Evolutionary conservation across 2,329 filamentous ascomycete species (phyloP), one percentile per base, ranked within the genome.

Genomic region (Stylonectria norvegica): DNA sequence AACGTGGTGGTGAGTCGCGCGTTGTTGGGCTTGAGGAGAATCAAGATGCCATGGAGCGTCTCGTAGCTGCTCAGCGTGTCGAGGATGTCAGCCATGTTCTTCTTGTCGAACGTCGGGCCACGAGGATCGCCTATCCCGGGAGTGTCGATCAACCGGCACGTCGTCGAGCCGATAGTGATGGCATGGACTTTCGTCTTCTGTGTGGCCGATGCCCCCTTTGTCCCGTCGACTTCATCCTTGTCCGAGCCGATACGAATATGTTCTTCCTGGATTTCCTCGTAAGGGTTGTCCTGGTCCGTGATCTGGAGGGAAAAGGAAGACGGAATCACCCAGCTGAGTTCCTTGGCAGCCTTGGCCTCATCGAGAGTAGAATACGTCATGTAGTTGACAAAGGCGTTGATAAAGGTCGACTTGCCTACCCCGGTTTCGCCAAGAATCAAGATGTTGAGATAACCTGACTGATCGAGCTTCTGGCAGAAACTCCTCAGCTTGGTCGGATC

Each of bases 321-420:
- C 0, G 52, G 53, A 10, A 56, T 45, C 4, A 40, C 36, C 2
- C 37, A 49, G 11, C 35, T 29, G 1, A 55, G 38, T 3, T 22
- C 19, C 1, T 20, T 27, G 2, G 32, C 22, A 0, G 41, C 25
- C 2, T 43, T 43, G 0, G 68, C 70, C 3, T 70, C 64, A 6
- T 69, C 61, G 0, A 73, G 53, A 1, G 59, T 59, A 0, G 60
- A 49, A 34, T 59, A 66, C 0, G 49, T 54, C 4, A 73, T 42
- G 39, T 73, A 73, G 43, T 74, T 74, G 47, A 68, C 48, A 22
- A 73, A 70, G 0, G 69, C 64, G 33, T 73, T 75, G 52, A 74
- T 72, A 29, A 66, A 74, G 0, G 71, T 73, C 1, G 66, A 70
- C 37, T 75, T 74, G 0, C 71, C 71, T 0, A 72, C 71, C 0